Evolutionary conservation across 2,329 filamentous ascomycete genomes (phyloP), one percentile per base, ranked within the genome.

Genomic region (Didymellaceae sp.): DNA sequence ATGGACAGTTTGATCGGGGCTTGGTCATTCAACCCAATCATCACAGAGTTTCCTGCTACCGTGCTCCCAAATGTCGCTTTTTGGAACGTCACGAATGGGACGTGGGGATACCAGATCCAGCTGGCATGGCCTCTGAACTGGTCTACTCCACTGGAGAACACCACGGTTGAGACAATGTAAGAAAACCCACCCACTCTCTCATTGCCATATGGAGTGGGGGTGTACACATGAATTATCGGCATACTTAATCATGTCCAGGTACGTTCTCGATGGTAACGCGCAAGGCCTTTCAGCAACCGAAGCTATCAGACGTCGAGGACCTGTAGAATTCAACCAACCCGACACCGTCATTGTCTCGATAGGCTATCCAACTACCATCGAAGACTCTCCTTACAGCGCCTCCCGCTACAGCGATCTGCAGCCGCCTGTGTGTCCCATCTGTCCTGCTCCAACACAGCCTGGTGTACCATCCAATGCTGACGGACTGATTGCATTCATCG

Each of bases 391-490:
- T 0, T 71, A 69, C 42, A 63, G 59, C 38, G 46, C 37, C 2
- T 45, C 57, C 4, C 58, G 68, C 28, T 54, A 58, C 51, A 59
- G 63, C 53, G 68, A 71, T 46, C 61, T 58, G 31, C 68, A 71
- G 37, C 58, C 61, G 3, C 68, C 68, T 2, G 66, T 70, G 3
- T 71, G 68, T 51, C 52, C 51, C 5, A 66, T 34, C 26, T 70
- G 67, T 49, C 57, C 62, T 2, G 50, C 62, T 0, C 68, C 70
- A 3, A 47, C 55, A 0, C 37, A 54, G 1, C 64, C 68, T 0
- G 67, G 73, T 9, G 72, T 70, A 1, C 67, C 71, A 13, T 78
- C 78, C 5, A 78, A 78, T 25, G 79, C 78, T 0, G 71, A 78
- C 37, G 65, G 73, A 6, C 78, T 81, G 17, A 68, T 80, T 1